Conservation (phyloP, 768 basidiomycete species). For the Naganishia randhawae region DNA sequence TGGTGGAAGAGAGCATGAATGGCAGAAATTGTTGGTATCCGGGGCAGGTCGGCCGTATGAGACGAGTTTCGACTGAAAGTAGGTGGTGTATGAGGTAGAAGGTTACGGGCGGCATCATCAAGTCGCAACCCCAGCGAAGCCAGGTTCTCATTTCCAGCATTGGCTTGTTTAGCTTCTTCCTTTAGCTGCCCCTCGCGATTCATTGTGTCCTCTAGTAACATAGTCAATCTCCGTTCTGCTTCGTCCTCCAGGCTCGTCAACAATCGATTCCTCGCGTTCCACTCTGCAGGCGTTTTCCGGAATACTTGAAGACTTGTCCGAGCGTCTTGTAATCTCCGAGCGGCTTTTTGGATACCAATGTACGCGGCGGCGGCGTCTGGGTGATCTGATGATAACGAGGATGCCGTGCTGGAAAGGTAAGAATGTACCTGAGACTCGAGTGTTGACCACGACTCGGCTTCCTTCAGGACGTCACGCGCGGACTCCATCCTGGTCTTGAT, state of each 20-base stretch:
- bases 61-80: neutral
- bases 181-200: neutral
- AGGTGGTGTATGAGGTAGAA: neutral
- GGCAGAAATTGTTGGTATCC: slow-evolving; percentile 4
- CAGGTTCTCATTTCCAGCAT: neutral
- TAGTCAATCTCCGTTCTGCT: slow-evolving; percentile 65
- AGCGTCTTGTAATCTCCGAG: slow-evolving; percentile 85
- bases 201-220: slow-evolving; percentile 1
- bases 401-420: slow-evolving; percentile 56
- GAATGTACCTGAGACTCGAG: slow-evolving; percentile 87
- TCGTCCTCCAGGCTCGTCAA: slow-evolving; percentile 93
- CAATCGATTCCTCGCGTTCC: slow-evolving; percentile 75
- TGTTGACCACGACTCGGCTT: slow-evolving; percentile 95
- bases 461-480: slow-evolving; percentile 79
- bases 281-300: slow-evolving; percentile 77
- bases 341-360: slow-evolving; percentile 58
- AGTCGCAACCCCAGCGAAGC: slow-evolving; percentile 9
- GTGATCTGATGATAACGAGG: slow-evolving; percentile 59
- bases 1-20: slow-evolving; percentile 8
- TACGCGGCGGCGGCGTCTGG: slow-evolving; percentile 54
- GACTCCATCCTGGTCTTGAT: slow-evolving; percentile 84
- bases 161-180: neutral
- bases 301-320: slow-evolving; percentile 85
- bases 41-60: neutral
- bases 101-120: slow-evolving; percentile 8